Conservation (phyloP, 2,329 filamentous ascomycete species). For the Beauveria pseudobassiana region DNA sequence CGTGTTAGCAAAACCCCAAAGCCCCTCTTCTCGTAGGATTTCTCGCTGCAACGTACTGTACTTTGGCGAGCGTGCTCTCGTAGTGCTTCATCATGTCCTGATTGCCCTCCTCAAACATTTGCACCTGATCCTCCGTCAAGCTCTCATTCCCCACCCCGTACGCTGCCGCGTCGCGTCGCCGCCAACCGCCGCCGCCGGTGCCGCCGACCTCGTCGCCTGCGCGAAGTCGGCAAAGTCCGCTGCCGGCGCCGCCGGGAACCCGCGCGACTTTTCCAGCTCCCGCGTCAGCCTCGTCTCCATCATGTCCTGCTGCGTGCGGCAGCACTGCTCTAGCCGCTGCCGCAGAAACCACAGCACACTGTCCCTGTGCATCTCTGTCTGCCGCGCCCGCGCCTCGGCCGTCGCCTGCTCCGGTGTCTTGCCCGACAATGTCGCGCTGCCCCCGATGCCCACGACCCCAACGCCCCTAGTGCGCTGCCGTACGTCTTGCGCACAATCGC, state of each 20-base stretch:
- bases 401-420: constrained; percentile 58
- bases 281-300: constrained; percentile 82
- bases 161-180: neutral
- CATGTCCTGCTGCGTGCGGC: constrained; percentile 77
- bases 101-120: constrained; percentile 91
- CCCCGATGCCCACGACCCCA: constrained; percentile 59
- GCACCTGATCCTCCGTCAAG: constrained; percentile 76
- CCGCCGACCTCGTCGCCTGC: constrained; percentile 15
- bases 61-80: constrained; percentile 88
- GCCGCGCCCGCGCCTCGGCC: constrained; percentile 64
- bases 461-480: constrained; percentile 54
- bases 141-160: constrained; percentile 33
- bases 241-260: constrained; percentile 47
- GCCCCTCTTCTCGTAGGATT: neutral
- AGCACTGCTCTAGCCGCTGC: constrained; percentile 66
- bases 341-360: constrained; percentile 78
- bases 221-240: constrained; percentile 27
- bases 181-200: constrained; percentile 1
- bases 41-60: constrained; percentile 56
- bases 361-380: constrained; percentile 65
- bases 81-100: constrained; percentile 89
- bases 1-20: neutral
- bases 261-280: constrained; percentile 84
- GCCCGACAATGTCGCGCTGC: constrained; percentile 30
- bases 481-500: constrained; percentile 66